Evolutionary conservation across 345 rosid genomes (phyloP).

Genomic region (Citrus trifoliata): DNA sequence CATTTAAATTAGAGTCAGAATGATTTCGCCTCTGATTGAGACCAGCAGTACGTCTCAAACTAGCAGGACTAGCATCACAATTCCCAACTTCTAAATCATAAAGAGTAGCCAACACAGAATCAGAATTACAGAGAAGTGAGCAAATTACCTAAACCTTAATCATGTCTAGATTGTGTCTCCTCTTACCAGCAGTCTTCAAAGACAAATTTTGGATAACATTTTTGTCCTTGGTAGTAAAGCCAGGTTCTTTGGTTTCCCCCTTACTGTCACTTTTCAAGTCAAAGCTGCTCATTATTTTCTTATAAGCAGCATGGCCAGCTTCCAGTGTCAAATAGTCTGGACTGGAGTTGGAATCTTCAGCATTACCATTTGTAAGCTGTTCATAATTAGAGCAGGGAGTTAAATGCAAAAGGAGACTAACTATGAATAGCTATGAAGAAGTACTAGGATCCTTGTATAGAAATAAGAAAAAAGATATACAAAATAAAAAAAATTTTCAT

Average conservation of each 20-base stretch:
- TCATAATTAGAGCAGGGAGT: too few relatives aligned
- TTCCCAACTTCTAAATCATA: background rate
- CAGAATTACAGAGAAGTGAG: background rate
- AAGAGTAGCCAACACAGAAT: background rate
- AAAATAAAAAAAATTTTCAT: background rate
- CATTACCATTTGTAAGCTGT: constrained; percentile 21
- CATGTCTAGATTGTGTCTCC: constrained; percentile 6
- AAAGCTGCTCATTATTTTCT: background rate
- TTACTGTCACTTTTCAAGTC: constrained; percentile 4
- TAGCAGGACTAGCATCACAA: background rate
- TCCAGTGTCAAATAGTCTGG: constrained; percentile 12
- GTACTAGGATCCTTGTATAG: background rate
- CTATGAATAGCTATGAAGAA: too few relatives aligned
- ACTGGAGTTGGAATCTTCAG: background rate
- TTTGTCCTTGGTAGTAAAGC: constrained; percentile 11
- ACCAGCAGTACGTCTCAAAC: constrained; percentile 7
- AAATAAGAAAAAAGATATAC: background rate
- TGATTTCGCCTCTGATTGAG: constrained; percentile 7
- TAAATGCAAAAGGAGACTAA: too few relatives aligned
- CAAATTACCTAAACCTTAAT: constrained; percentile 20
- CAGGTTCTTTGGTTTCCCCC: constrained; percentile 15
- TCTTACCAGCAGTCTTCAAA: constrained; percentile 17
- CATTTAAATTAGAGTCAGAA: constrained; percentile 17
- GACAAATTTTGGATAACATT: constrained; percentile 11
- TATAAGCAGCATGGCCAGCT: constrained; percentile 19